A percentile compares a stretch with the other conserved stretches of the same genome.
phyloP scores from a whole-genome alignment of 805 yeast genomes.

The Cyberlindnera japonica region DNA sequence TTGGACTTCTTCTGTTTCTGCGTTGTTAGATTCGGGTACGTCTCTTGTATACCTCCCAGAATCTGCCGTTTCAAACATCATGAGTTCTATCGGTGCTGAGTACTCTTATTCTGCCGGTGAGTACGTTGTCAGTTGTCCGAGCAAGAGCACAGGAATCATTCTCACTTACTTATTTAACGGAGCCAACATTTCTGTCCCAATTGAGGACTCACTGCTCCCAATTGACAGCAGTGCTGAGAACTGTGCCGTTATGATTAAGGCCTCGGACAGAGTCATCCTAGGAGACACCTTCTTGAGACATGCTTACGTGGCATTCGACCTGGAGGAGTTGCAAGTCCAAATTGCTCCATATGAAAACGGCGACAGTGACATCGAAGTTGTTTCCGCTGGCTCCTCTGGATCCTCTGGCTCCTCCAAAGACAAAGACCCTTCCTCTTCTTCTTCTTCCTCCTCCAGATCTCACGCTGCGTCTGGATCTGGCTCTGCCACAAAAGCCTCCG shows the following conservation, averaged over 20 bases:
- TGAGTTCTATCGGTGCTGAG: not conserved
- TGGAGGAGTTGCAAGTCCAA: constrained; percentile 52
- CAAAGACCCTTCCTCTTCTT: not conserved
- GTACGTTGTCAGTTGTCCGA: constrained; percentile 5
- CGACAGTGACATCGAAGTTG: not conserved
- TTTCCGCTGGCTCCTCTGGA: not conserved
- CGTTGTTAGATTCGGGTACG: constrained; percentile 56
- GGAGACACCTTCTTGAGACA: constrained; percentile 67
- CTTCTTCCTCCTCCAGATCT: too few relatives aligned
- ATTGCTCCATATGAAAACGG: constrained; percentile 38
- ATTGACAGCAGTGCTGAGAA: not conserved
- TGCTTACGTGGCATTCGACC: constrained; percentile 64
- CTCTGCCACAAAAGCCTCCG: too few relatives aligned
- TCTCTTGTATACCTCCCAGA: constrained; percentile 46
- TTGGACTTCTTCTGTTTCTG: constrained; percentile 27
- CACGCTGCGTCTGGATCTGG: too few relatives aligned
- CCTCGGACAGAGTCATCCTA: constrained; percentile 38
- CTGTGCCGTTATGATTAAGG: constrained; percentile 12
- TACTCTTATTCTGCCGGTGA: not conserved
- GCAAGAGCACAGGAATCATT: not conserved
- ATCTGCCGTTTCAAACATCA: constrained; percentile 5
- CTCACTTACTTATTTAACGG: constrained; percentile 2
- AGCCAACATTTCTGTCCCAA: constrained; percentile 3
- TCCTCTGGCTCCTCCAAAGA: not conserved
- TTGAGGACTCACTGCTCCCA: constrained; percentile 1